phyloP scores from a whole-genome alignment of 2,329 filamentous ascomycete species.

The Colletotrichum ledebouriae region DNA sequence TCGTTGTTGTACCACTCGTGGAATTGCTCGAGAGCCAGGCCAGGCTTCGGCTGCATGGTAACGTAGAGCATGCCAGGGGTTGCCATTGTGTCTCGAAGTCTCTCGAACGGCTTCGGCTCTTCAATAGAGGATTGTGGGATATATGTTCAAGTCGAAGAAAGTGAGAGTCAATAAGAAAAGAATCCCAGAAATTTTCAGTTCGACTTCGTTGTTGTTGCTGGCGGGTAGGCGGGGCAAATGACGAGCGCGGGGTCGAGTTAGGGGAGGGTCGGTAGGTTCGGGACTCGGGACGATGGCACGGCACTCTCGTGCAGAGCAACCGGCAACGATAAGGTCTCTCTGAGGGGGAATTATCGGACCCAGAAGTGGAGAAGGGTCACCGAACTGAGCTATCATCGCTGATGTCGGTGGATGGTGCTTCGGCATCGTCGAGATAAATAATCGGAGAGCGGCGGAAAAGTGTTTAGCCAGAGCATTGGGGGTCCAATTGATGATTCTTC shows the following conservation, averaged over 20 bases:
- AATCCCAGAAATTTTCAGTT: neutral
- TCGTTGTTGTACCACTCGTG: conserved; percentile 97
- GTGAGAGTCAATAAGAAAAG: neutral
- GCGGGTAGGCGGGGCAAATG: conserved; percentile 29
- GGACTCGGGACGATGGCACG: conserved; percentile 38
- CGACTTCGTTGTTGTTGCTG: conserved; percentile 19
- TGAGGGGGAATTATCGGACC: neutral
- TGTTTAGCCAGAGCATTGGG: conserved; percentile 25
- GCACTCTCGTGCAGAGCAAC: conserved; percentile 14
- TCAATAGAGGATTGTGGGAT: neutral
- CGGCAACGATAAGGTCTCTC: neutral
- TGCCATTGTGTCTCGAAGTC: conserved; percentile 47
- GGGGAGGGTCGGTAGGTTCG: conserved; percentile 25
- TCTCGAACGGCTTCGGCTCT: neutral
- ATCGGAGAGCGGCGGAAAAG: conserved; percentile 28
- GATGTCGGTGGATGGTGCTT: neutral
- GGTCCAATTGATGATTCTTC: conserved; percentile 34
- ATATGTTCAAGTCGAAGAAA: neutral
- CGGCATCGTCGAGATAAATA: conserved; percentile 18
- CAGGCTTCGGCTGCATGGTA: conserved; percentile 83
- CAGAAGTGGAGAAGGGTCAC: too few species aligned
- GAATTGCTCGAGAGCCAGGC: conserved; percentile 77
- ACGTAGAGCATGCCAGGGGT: conserved; percentile 83
- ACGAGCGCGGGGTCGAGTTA: conserved; percentile 37
- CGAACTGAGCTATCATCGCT: neutral